phyloP scores from a whole-genome alignment of 768 basidiomycete genomes.

The Mycena rosella region DNA sequence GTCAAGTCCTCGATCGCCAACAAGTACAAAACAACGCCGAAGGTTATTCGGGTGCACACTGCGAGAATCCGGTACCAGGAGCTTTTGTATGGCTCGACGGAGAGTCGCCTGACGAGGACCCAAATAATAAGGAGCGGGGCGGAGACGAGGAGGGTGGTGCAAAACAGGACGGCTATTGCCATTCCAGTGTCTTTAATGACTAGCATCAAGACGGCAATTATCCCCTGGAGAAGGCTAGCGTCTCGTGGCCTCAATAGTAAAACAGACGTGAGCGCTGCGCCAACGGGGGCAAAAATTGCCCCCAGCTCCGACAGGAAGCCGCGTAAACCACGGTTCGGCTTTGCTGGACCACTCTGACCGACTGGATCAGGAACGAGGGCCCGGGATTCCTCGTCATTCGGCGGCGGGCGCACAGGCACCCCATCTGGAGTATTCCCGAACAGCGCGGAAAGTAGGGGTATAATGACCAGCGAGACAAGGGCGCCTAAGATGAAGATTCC shows the following conservation, averaged over 20 bases:
- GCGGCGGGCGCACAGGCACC: background rate
- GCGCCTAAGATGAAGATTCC: background rate
- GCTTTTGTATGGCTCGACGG: background rate
- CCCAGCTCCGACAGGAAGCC: background rate
- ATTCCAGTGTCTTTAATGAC: background rate
- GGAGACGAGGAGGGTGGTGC: background rate
- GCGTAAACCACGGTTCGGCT: background rate
- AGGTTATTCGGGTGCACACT: too few species aligned
- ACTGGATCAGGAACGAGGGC: background rate
- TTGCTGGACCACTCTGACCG: background rate
- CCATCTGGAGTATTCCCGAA: background rate
- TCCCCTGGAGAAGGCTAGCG: background rate
- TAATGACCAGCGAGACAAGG: background rate
- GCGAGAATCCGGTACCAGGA: too few species aligned
- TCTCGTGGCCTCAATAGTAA: background rate
- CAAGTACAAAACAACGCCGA: too few species aligned
- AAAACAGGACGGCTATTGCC: background rate
- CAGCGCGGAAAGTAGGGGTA: background rate
- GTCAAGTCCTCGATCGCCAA: too few species aligned
- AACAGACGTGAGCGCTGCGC: background rate
- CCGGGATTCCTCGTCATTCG: background rate
- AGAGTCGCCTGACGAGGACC: slow-evolving; percentile 8
- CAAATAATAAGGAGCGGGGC: slow-evolving; percentile 19
- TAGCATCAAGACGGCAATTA: background rate
- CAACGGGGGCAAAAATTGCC: background rate